Evolutionary conservation across 2,329 filamentous ascomycete genomes (phyloP).

Genomic region (Penicillium crustosum): DNA sequence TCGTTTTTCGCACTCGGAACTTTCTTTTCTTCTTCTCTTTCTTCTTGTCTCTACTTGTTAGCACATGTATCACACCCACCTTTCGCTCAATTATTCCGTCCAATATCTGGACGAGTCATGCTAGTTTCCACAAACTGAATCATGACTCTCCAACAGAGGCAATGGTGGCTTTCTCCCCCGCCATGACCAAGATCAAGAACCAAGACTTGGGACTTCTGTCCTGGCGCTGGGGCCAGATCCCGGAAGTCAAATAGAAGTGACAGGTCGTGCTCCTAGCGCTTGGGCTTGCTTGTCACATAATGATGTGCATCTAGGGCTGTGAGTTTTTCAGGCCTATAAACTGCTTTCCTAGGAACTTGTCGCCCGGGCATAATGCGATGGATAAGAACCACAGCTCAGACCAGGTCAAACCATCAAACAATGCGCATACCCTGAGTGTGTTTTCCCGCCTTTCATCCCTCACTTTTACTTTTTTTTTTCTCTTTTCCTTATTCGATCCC

Average conservation of each 20-base stretch:
- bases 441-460: neutral
- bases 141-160: neutral
- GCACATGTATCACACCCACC: neutral
- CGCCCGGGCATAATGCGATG: neutral
- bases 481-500: neutral
- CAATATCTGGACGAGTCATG: neutral
- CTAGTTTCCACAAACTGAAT: neutral
- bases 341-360: conserved; percentile 7
- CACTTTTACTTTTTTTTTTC: neutral
- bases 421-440: neutral
- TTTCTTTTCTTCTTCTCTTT: conserved; percentile 14
- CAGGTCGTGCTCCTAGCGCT: conserved; percentile 5
- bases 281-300: conserved; percentile 9
- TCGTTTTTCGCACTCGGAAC: conserved; percentile 6
- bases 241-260: conserved; percentile 13
- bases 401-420: neutral
- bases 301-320: conserved; percentile 8
- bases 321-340: conserved; percentile 5
- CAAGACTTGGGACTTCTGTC: conserved; percentile 1
- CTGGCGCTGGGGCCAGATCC: conserved; percentile 1
- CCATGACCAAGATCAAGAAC: neutral
- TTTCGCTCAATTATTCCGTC: neutral
- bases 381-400: neutral
- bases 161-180: conserved; percentile 3
- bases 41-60: conserved; percentile 5